Evolutionary conservation across 257 asterid genomes (phyloP).

Genomic region (Solanum etuberosum): DNA sequence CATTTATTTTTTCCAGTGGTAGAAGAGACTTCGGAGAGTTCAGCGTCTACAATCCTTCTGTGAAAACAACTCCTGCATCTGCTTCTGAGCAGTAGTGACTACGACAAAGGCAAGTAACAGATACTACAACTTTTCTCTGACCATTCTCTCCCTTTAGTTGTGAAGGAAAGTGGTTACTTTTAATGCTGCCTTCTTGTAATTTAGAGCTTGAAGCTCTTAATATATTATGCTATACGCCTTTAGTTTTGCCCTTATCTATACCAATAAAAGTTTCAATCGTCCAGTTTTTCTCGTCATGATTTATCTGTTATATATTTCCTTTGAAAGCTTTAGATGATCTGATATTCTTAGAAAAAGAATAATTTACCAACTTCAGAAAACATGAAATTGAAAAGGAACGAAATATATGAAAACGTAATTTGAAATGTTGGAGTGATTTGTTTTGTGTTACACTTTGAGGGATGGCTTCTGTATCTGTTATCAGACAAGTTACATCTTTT

Average conservation of each 20-base stretch:
- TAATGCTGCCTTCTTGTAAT: background rate
- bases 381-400: background rate
- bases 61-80: slow-evolving; percentile 13
- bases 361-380: background rate
- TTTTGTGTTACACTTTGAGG: background rate
- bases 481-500: background rate
- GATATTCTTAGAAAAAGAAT: background rate
- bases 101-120: background rate
- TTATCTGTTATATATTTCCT: background rate
- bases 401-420: background rate
- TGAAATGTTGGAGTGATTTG: background rate
- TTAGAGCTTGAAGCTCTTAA: background rate
- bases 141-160: background rate
- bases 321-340: background rate
- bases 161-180: background rate
- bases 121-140: background rate
- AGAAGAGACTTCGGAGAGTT: slow-evolving; percentile 83
- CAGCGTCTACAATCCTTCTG: slow-evolving; percentile 59
- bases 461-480: background rate
- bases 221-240: background rate
- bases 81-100: background rate
- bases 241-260: background rate
- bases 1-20: slow-evolving; percentile 69
- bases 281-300: background rate
- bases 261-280: background rate